Percentiles rank a stretch among this genome's conserved stretches.
Evolutionary conservation across 805 yeast genomes (phyloP).

Genomic region (Ogataea sp.): DNA sequence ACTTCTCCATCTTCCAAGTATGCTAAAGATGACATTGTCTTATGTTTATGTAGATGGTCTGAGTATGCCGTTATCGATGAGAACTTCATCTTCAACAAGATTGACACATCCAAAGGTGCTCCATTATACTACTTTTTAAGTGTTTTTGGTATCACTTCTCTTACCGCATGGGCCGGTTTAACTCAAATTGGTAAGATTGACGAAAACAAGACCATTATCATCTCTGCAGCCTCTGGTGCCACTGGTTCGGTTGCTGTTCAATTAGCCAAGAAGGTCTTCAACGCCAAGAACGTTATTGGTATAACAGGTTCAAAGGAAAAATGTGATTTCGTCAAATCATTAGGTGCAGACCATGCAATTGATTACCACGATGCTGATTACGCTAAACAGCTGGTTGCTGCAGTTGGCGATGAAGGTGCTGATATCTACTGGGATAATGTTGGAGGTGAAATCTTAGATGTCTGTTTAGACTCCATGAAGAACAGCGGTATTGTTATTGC

Average conservation of each 20-base stretch:
- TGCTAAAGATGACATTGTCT: slow-evolving; percentile 35
- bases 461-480: slow-evolving; percentile 31
- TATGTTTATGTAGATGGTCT: slow-evolving; percentile 37
- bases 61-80: slow-evolving; percentile 33
- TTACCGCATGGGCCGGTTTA: slow-evolving; percentile 56
- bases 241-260: slow-evolving; percentile 57
- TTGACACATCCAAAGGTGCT: slow-evolving; percentile 17
- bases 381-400: slow-evolving; percentile 26
- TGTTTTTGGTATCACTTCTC: slow-evolving; percentile 46
- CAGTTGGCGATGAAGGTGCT: slow-evolving; percentile 39
- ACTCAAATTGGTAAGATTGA: slow-evolving; percentile 39
- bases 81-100: slow-evolving; percentile 18
- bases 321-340: slow-evolving; percentile 40
- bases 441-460: slow-evolving; percentile 51
- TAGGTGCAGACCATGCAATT: slow-evolving; percentile 45
- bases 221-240: slow-evolving; percentile 70
- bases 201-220: slow-evolving; percentile 37
- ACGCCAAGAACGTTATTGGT: slow-evolving; percentile 50
- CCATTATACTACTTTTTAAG: slow-evolving; percentile 39
- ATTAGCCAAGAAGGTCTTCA: slow-evolving; percentile 42
- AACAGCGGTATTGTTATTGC: slow-evolving; percentile 39
- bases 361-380: slow-evolving; percentile 43
- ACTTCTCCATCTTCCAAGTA: slow-evolving; percentile 15
- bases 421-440: slow-evolving; percentile 56
- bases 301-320: slow-evolving; percentile 55